A percentile compares a stretch with the other conserved stretches of the same genome.
These are phyloP conservation scores for Annulohypoxylon truncatum DNA, from an alignment of 2,329 filamentous ascomycete genomes.

Conservation along the genomic window DNA sequence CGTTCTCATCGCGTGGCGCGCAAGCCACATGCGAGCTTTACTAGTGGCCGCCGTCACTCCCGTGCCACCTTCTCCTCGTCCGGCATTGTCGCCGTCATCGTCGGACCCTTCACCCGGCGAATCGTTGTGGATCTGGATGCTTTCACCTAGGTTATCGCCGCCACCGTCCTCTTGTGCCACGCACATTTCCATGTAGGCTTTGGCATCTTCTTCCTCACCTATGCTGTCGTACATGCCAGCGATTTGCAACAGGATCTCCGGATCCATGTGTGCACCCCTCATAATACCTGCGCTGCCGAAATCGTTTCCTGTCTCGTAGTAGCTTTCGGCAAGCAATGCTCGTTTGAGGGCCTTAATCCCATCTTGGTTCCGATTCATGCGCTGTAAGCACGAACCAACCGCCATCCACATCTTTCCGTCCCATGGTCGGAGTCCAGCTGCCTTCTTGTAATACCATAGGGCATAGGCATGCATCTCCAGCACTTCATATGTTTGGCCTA, in stretches of 20 bases:
- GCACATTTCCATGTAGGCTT: constrained; percentile 95
- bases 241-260: constrained; percentile 90
- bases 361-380: constrained; percentile 87
- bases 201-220: constrained; percentile 81
- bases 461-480: constrained; percentile 98
- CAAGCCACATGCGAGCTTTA: constrained; percentile 94
- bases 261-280: constrained; percentile 76
- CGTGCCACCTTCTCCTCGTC: constrained; percentile 63
- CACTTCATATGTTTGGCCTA: constrained; percentile 97
- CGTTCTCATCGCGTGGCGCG: constrained; percentile 79
- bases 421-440: constrained; percentile 91
- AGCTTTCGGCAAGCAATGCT: constrained; percentile 86
- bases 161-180: constrained; percentile 89
- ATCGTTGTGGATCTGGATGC: constrained; percentile 67
- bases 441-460: constrained; percentile 97
- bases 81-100: constrained; percentile 52
- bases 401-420: constrained; percentile 99
- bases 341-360: constrained; percentile 96
- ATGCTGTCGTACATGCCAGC: constrained; percentile 88
- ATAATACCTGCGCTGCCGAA: constrained; percentile 62
- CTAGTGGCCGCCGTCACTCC: constrained; percentile 93
- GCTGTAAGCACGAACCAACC: constrained; percentile 89
- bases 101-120: constrained; percentile 57
- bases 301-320: constrained; percentile 76
- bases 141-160: constrained; percentile 57